Base-by-base conservation (phyloP, 108 stramenopile species). In the Pseudonitzschia multistriata region DNA sequence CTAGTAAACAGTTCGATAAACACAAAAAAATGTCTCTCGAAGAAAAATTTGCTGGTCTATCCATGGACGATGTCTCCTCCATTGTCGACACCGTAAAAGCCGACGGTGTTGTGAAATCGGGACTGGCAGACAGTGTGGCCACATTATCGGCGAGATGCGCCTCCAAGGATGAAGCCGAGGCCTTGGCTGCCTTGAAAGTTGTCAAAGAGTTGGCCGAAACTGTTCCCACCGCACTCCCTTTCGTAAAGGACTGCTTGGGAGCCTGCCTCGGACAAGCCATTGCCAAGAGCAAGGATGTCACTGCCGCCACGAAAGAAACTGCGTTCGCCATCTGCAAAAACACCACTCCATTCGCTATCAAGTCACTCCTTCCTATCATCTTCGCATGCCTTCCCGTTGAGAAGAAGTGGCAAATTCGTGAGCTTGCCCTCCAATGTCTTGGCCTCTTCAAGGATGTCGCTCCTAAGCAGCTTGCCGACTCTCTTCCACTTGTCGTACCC, bases 401-500 rank as follows among this genome's bases (percentile, higher is more conserved):
- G 62, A 82, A 90, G 79, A 94, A 92, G 82, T 96, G 93, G 93
- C 88, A 77, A 55, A 81, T 79, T 22, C 90, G 94, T 55, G 93
- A 90, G 53, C 77, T 88, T 24, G 90, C 91, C 28, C 86, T 97
- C 55, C 78, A 88, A 33, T 92, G 92, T 61, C 61, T 97, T 66
- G 79, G 79, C 10, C 57, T 68, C 27, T 94, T 96, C 81, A 79
- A 71, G 28, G 77, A 67, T 50, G 65, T 47, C 34, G 93, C 90
- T 21, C 93, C 94, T n/a, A 87, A 85, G 68, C 91, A 94, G 67
- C 79, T 96, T 5, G 91, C 87, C 59, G 82, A 87, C 67, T 84
- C 89, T 47, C 90, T 98, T 67, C 94, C 93, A 13, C 86, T 91
- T 78, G 67, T 98, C 25, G 93, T 98, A 29, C 97, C 97, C 35